phyloP scores from a whole-genome alignment of 306 rosid species.

The Mucuna pruriens region DNA sequence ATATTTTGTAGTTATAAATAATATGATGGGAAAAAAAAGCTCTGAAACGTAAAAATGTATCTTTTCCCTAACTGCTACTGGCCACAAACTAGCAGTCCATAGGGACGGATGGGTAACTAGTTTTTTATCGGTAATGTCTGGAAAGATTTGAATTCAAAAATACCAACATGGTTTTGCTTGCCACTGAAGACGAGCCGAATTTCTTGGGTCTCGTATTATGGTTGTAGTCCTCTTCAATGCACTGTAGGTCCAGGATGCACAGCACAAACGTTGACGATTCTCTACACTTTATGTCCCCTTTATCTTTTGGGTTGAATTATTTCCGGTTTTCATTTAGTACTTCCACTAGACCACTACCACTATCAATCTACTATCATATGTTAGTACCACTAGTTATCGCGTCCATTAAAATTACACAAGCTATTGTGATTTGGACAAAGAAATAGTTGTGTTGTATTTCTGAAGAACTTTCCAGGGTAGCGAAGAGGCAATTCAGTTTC shows the following conservation, averaged over 20 bases:
- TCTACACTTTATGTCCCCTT: not conserved
- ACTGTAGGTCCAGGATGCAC: not conserved
- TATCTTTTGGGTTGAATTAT: not conserved
- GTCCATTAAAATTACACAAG: no score
- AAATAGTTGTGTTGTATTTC: no score
- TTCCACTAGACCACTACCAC: no score
- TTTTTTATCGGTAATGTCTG: not conserved
- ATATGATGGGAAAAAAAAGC: no score
- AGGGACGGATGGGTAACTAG: not conserved
- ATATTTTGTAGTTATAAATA: no score
- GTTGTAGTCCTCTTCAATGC: not conserved
- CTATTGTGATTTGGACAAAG: no score
- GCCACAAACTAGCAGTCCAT: not conserved
- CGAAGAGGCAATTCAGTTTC: not conserved
- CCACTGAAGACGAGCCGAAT: not conserved
- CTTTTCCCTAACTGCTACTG: no score
- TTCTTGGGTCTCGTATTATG: not conserved
- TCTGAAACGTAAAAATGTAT: no score
- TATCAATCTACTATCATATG: no score
- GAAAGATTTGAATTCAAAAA: not conserved
- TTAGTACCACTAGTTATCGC: no score
- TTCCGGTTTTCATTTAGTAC: not conserved
- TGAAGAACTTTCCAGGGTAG: not conserved
- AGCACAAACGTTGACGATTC: not conserved
- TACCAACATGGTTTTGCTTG: no score